Base-by-base conservation (phyloP, 2,329 filamentous ascomycete genomes). In the Aspergillus ruber region DNA sequence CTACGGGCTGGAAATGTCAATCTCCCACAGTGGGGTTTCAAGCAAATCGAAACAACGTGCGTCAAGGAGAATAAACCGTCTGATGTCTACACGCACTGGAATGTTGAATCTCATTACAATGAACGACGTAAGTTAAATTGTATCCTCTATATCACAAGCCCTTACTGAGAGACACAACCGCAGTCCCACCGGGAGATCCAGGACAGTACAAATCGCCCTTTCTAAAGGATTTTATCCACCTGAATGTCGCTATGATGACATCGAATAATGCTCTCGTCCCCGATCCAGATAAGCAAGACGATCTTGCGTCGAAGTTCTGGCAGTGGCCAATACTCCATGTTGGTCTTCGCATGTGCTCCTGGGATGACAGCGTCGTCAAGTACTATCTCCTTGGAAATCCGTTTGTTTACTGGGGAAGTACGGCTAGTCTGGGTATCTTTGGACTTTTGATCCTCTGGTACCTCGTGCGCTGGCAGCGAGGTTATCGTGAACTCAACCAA, bases 201-300 rank as follows among this genome's bases (percentile, higher is more conserved):
- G 88, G 86, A 60, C 85, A 88, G 48, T 98, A 96, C 77, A 95
- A 88, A 74, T 97, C 91, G 32, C 93, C 94, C 2, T 98, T 98
- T 79, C 78, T 95, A 64, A 90, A 95, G 66, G 93, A 98, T 70
- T 98, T 98, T 63, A 85, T 98, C 54, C 93, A 98, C 69, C 76
- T 97, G 52, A 98, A 98, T 67, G 93, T 98, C 52, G 93, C 93
- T 53, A 98, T 98, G 93, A 96, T 97, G 91, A 98, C 93, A 3
- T 97, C 93, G 35, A 98, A 98, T 79, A 98, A 98, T 65, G 93
- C 93, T 20, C 82, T 98, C 41, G 89, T 98, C 17, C 93, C 93
- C 3, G 93, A 98, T 63, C 91, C 93, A 4, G 93, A 98, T 69
- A 98, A 98, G 80, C 93, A 98, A 70, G 93, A 98, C 63, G 93